Conservation (phyloP, 768 basidiomycete genomes). For the Peribolospora kevripleyi region DNA sequence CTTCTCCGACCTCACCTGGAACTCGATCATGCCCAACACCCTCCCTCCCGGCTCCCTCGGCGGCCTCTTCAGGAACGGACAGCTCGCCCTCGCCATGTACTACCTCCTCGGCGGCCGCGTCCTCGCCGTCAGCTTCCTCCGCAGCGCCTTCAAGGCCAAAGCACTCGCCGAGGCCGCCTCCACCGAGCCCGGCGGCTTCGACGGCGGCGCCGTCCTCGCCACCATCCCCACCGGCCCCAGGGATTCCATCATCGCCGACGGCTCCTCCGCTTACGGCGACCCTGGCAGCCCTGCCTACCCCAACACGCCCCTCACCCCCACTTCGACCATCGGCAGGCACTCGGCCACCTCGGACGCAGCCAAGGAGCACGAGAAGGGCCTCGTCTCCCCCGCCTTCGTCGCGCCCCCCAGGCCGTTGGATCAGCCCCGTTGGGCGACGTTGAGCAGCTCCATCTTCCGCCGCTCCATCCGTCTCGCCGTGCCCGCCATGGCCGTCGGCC, state of each 20-base stretch:
- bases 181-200: no score
- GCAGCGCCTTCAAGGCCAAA: slow-evolving; percentile 15
- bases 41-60: slow-evolving; percentile 11
- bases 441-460: slow-evolving; percentile 17
- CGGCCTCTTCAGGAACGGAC: slow-evolving; percentile 15
- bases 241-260: slow-evolving; percentile 13
- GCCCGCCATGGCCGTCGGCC: slow-evolving; percentile 16
- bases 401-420: no score
- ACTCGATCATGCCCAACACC: slow-evolving; percentile 11
- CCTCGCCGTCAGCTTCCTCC: slow-evolving; percentile 15
- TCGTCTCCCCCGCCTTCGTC: slow-evolving; percentile 9
- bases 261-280: slow-evolving; percentile 11
- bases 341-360: neutral
- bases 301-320: slow-evolving; percentile 9
- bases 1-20: slow-evolving; percentile 16
- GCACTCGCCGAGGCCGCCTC: slow-evolving; percentile 13
- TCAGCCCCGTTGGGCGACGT: slow-evolving; percentile 15
- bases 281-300: slow-evolving; percentile 6
- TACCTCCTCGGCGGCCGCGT: slow-evolving; percentile 17
- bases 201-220: slow-evolving; percentile 8
- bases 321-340: neutral
- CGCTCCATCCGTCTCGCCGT: slow-evolving; percentile 18
- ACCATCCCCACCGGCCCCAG: slow-evolving; percentile 14
- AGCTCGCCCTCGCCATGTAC: slow-evolving; percentile 17
- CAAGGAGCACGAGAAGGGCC: slow-evolving; percentile 1